A percentile compares a stretch with the other conserved stretches of the same genome.
phyloP scores from a whole-genome alignment of 495 filamentous ascomycete species.

The Hypoxylon fragiforme region DNA sequence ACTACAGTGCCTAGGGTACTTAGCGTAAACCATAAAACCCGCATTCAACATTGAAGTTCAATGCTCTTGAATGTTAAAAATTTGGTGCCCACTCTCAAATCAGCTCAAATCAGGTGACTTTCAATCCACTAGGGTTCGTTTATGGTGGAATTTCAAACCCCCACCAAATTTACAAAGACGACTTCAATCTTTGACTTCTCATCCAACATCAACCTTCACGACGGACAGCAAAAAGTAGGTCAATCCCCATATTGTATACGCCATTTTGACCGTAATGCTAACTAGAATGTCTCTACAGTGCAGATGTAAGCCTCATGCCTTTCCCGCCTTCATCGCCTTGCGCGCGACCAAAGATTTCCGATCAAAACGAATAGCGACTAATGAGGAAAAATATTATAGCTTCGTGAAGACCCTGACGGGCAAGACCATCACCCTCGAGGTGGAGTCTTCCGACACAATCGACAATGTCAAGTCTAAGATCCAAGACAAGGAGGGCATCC shows the following conservation, averaged over 20 bases:
- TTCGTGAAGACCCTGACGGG: constrained; percentile 98
- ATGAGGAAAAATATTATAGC: constrained; percentile 56
- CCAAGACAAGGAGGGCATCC: constrained; percentile 99
- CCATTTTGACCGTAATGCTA: background rate
- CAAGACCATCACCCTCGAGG: constrained; percentile 99
- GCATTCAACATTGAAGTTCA: too few relatives aligned
- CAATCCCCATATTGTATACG: background rate
- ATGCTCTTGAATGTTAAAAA: too few relatives aligned
- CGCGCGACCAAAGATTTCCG: constrained; percentile 9
- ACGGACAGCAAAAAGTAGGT: constrained; percentile 44
- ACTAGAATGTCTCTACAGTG: constrained; percentile 36
- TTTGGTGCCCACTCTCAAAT: background rate
- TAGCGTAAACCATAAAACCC: too few relatives aligned
- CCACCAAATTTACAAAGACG: constrained; percentile 31
- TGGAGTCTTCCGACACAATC: constrained; percentile 98
- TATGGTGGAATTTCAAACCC: constrained; percentile 31
- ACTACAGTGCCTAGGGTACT: too few relatives aligned
- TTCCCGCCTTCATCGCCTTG: constrained; percentile 7
- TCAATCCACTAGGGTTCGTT: constrained; percentile 33
- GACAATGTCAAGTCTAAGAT: constrained; percentile 97
- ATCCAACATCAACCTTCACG: constrained; percentile 21
- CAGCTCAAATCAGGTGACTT: constrained; percentile 17
- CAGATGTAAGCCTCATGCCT: constrained; percentile 43
- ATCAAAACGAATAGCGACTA: constrained; percentile 25
- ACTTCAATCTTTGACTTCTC: constrained; percentile 27